These are phyloP conservation scores for Chamaecrista fasciculata DNA, from an alignment of 306 rosid genomes.

Conservation along the genomic window DNA sequence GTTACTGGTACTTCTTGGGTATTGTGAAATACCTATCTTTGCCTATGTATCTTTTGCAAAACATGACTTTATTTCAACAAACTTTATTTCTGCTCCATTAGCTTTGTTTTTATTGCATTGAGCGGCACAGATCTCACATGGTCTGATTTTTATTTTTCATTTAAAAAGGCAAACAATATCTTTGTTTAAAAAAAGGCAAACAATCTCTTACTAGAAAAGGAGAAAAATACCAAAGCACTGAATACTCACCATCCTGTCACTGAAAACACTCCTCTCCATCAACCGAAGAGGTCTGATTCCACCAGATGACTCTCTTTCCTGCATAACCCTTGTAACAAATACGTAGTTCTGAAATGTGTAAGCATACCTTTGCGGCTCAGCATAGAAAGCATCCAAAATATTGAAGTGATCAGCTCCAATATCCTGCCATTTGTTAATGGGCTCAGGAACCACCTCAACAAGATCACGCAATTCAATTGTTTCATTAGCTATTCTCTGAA, in stretches of 20 bases:
- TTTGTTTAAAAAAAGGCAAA: no score
- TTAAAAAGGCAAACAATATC: no score
- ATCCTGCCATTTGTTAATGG: constrained; percentile 89
- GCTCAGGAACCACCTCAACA: constrained; percentile 96
- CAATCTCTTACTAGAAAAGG: not conserved
- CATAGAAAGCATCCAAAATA: constrained; percentile 87
- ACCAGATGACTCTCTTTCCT: constrained; percentile 87
- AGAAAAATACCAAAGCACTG: not conserved
- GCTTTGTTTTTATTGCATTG: no score
- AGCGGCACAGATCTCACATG: no score
- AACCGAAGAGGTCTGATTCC: constrained; percentile 93
- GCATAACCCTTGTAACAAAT: constrained; percentile 96
- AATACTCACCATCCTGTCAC: constrained; percentile 88
- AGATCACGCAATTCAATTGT: constrained; percentile 88
- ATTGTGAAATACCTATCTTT: no score
- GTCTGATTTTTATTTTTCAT: no score
- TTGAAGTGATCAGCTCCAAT: constrained; percentile 94
- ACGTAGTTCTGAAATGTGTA: constrained; percentile 98
- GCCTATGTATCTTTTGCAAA: no score
- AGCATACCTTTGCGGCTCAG: constrained; percentile 92
- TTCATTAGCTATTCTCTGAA: constrained; percentile 87
- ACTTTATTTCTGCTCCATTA: no score
- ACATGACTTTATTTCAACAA: no score
- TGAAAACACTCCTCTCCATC: constrained; percentile 99
- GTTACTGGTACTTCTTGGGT: no score